Conservation (phyloP, 495 filamentous ascomycete species). For the Polyplosphaeria fusca region DNA sequence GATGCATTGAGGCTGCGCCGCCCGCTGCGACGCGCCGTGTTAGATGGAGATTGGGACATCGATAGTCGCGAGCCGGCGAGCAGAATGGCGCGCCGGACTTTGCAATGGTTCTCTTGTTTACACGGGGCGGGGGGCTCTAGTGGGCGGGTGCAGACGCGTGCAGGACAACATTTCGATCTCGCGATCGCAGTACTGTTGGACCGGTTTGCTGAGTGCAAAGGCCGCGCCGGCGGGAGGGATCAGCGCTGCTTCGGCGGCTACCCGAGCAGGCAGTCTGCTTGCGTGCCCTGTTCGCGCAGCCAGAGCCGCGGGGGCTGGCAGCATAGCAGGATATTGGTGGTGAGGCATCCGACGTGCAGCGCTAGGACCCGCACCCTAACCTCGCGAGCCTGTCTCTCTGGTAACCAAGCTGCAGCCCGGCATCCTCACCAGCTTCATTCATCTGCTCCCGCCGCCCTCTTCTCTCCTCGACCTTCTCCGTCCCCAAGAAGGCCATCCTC, state of each 20-base stretch:
- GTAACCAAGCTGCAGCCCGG: conserved; percentile 26
- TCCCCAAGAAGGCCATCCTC: conserved; percentile 33
- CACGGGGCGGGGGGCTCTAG: neutral
- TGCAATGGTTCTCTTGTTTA: conserved; percentile 12
- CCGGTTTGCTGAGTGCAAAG: too few species aligned
- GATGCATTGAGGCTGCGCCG: conserved; percentile 24
- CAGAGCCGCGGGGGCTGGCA: conserved; percentile 24
- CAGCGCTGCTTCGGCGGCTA: neutral
- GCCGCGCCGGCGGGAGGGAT: neutral
- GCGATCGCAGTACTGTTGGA: neutral
- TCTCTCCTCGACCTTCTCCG: conserved; percentile 30
- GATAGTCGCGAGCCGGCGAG: conserved; percentile 1
- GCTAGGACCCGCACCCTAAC: conserved; percentile 28
- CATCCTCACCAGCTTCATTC: conserved; percentile 25
- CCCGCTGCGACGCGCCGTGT: conserved; percentile 26
- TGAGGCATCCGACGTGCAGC: conserved; percentile 4
- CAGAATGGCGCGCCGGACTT: neutral
- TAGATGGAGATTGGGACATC: conserved; percentile 20
- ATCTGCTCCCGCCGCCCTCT: conserved; percentile 14
- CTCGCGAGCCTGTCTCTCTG: conserved; percentile 9
- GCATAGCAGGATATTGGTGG: conserved; percentile 6
- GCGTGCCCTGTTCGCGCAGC: conserved; percentile 1
- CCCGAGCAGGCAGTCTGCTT: conserved; percentile 2
- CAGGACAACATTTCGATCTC: neutral
- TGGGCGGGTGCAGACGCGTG: neutral